Evolutionary conservation across 2,329 filamentous ascomycete species (phyloP).

Genomic region (Drechslerella dactyloides): DNA sequence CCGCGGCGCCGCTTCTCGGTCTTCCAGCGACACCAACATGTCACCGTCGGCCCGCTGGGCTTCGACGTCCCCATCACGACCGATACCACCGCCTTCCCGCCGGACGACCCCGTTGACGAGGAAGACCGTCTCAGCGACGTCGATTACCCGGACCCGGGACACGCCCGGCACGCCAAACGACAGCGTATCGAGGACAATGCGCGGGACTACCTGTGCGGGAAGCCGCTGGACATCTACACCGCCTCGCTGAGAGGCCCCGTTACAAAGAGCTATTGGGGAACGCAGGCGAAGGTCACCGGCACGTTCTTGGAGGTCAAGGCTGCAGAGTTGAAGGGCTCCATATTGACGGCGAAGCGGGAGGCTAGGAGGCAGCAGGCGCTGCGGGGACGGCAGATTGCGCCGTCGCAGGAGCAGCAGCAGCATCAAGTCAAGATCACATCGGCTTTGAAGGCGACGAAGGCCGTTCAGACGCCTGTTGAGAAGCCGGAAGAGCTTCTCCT

Average conservation of each 20-base stretch:
- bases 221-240: slow-evolving; percentile 24
- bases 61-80: slow-evolving; percentile 30
- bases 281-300: slow-evolving; percentile 22
- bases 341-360: slow-evolving; percentile 13
- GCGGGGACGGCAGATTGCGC: not conserved
- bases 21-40: slow-evolving; percentile 36
- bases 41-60: slow-evolving; percentile 36
- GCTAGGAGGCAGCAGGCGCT: slow-evolving; percentile 5
- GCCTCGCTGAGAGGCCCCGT: slow-evolving; percentile 29
- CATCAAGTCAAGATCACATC: slow-evolving; percentile 11
- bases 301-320: slow-evolving; percentile 31
- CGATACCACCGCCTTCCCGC: slow-evolving; percentile 35
- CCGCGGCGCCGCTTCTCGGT: slow-evolving; percentile 36
- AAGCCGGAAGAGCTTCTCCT: slow-evolving; percentile 10
- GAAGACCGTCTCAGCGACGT: slow-evolving; percentile 44
- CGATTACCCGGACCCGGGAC: slow-evolving; percentile 29
- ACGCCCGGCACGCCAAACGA: slow-evolving; percentile 27
- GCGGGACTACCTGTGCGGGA: slow-evolving; percentile 36
- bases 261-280: slow-evolving; percentile 31
- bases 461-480: slow-evolving; percentile 6
- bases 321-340: slow-evolving; percentile 23
- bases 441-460: slow-evolving; percentile 12
- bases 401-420: not conserved
- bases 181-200: slow-evolving; percentile 36
- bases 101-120: slow-evolving; percentile 32